Base-by-base conservation (phyloP, 2,329 filamentous ascomycete species). In the Stemphylium beticola region DNA sequence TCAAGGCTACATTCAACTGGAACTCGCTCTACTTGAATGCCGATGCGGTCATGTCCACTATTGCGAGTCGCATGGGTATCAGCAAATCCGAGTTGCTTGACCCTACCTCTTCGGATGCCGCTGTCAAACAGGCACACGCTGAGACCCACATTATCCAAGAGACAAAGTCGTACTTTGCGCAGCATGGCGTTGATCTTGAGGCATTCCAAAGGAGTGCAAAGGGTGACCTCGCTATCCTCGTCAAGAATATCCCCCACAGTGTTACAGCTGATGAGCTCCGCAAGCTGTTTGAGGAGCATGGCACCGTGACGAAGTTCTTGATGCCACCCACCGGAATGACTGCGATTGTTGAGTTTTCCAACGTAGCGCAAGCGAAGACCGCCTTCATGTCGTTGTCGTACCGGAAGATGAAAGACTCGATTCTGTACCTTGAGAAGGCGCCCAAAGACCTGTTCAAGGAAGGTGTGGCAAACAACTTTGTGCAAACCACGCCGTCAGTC, bases 21-120 rank as follows among this genome's bases (percentile, higher is more conserved):
- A 99, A 99, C 79, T 93, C 93, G n/a, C 81, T 99, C n/a, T 99
- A 95, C 76, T 96, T 99, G 90, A 97, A 90, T 79, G 74, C 82
- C 36, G 93, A 99, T 79, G 91, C 95, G 45, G 92, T 99, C 47
- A 93, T 97, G 77, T 87, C 91, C 43, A 96, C 93, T 5, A 86
- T 96, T 57, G 92, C 95, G 42, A 86, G 88, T 70, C 89, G 93
- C 49, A 82, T 99, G 53, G 93, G 93, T 41, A 85, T 99, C 53
- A 89, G 90, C 50, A 99, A 99, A 79, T 88, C 92, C 10, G 92
- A 96, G 67, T 78, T 99, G 53, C 82, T 99, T 40, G 93, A 99
- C 77, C 95, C 93, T n/a, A 96, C 93, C 4, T 96, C 91, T 55
- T 87, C 93, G 51, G 92, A 97, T 76, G 92, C 93, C 55, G 93